Evolutionary conservation across 148 eudicot species (phyloP), one percentile per base, ranked within the genome.

Genomic region (Rhododendron henanense): DNA sequence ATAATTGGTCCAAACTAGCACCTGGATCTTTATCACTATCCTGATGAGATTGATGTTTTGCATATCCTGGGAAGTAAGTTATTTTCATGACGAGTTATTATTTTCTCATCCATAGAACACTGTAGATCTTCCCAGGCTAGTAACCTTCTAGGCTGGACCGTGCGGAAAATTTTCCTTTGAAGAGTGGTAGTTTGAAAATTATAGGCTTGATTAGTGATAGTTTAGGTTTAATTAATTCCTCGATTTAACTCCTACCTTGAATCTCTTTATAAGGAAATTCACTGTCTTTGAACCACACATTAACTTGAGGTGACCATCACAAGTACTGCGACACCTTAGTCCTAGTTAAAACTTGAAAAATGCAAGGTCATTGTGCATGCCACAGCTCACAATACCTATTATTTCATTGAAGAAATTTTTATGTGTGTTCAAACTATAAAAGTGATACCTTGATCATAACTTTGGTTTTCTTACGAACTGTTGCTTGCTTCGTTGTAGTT

Each of bases 401-500:
- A 69, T 25, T 28, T 57, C 15, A 35, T 57, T 81, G 41, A 31
- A 21, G 61, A 47, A 50, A 19, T 50, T 71, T 83, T 51, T 45
- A 18, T 75, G 6, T 76, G 57, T n/a, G 23, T 48, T 47, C 78
- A 77, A 83, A 18, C 16, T 28, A 33, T 78, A 21, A 45, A 25
- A 25, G 76, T 71, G 44, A 57, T 21, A 69, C 39, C 59, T 33
- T 71, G 23, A 14, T 85, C 37, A 14, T 75, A 53, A 28, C 11
- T 5, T 44, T 79, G 45, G 28, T 77, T 35, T 81, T 31, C 67
- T 89, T 28, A 78, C 11, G 8, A 28, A 15, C 48, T 15, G 55
- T 79, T 81, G 25, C 77, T 57, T 75, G 10, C 47, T 92, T 83
- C 84, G 61, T 84, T 90, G 88, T 83, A 97, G 99, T 90, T 97